phyloP scores from a whole-genome alignment of 768 basidiomycete species.

The Chalciporus chontae region DNA sequence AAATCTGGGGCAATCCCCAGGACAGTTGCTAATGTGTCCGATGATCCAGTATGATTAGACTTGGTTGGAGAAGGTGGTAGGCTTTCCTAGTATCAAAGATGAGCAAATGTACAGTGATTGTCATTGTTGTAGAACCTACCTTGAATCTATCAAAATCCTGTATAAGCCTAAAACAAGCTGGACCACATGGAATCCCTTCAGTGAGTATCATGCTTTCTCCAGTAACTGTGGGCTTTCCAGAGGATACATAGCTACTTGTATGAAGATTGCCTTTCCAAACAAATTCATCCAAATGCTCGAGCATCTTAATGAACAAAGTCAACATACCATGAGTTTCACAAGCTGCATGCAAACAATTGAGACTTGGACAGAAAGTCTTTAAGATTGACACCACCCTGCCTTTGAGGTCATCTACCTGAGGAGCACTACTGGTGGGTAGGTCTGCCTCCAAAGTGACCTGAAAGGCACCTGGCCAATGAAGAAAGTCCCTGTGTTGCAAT shows the following conservation, averaged over 20 bases:
- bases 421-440: conserved; percentile 6
- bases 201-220: conserved; percentile 23
- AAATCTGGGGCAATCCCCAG: conserved; percentile 44
- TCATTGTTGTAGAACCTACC: not conserved
- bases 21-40: conserved; percentile 31
- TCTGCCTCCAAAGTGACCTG: not conserved
- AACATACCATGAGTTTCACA: conserved; percentile 40
- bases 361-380: conserved; percentile 42
- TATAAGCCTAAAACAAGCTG: conserved; percentile 29
- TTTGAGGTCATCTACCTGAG: conserved; percentile 28
- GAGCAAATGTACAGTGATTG: not conserved
- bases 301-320: not conserved
- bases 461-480: conserved; percentile 35
- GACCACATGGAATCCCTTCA: conserved; percentile 30
- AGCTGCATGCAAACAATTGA: conserved; percentile 39
- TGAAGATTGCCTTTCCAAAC: not conserved
- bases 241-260: conserved; percentile 12
- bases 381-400: conserved; percentile 31
- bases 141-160: conserved; percentile 23
- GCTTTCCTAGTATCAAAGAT: conserved; percentile 12
- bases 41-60: conserved; percentile 5
- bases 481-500: conserved; percentile 32
- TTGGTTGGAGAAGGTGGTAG: conserved; percentile 17
- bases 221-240: conserved; percentile 21
- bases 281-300: no score